Percentiles rank a stretch among this genome's conserved stretches.
These are phyloP conservation scores for Glutinoglossum americanum DNA, from an alignment of 495 filamentous ascomycete species.

Conservation along the genomic window DNA sequence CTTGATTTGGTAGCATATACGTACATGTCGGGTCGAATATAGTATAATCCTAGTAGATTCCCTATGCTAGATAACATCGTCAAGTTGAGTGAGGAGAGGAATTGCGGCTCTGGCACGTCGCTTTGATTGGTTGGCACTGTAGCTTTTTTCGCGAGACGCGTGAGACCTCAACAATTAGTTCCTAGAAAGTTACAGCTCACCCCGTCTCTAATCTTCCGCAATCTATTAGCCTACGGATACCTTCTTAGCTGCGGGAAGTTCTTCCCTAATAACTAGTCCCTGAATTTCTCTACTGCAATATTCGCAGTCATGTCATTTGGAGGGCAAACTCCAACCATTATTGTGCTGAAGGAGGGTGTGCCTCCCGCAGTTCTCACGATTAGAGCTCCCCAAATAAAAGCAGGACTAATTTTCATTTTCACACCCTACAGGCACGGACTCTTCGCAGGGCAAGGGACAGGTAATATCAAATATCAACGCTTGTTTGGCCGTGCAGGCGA, in stretches of 20 bases:
- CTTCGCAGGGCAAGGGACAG: conserved; percentile 91
- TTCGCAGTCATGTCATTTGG: conserved; percentile 62
- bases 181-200: not conserved
- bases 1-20: not conserved
- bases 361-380: conserved; percentile 18
- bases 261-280: not conserved
- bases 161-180: not conserved
- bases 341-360: conserved; percentile 92
- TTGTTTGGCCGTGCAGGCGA: conserved; percentile 89
- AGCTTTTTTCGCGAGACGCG: not conserved
- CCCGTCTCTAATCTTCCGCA: not conserved
- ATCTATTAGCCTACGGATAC: not conserved
- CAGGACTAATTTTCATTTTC: not conserved
- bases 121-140: not conserved
- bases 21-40: not conserved
- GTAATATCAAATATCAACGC: conserved; percentile 98
- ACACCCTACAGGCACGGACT: conserved; percentile 56
- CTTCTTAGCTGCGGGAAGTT: not conserved
- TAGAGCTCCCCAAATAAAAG: not conserved
- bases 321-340: conserved; percentile 94
- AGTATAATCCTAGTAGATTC: too few relatives aligned
- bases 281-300: not conserved
- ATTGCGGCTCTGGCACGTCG: not conserved
- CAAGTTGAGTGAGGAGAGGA: not conserved
- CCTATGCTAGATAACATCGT: too few relatives aligned